Percentiles rank a stretch among this genome's conserved stretches.
Evolutionary conservation across 2,329 filamentous ascomycete species (phyloP).

Genomic region (Myotisia sp.): DNA sequence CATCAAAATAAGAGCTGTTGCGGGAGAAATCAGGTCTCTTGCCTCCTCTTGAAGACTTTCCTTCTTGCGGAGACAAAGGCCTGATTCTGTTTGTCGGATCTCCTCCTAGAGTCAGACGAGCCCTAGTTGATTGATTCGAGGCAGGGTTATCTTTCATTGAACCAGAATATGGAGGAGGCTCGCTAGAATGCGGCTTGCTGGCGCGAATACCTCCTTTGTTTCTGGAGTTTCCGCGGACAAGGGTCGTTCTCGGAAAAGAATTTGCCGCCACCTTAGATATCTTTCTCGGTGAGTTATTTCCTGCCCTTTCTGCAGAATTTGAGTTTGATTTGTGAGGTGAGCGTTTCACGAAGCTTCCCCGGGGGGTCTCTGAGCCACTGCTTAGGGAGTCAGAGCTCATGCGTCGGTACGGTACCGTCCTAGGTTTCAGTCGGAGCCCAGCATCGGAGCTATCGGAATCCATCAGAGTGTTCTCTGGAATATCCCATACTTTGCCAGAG

Average conservation of each 20-base stretch:
- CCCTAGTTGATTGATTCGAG: conserved; percentile 12
- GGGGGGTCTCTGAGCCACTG: conserved; percentile 15
- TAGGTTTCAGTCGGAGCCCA: neutral
- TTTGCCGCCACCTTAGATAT: neutral
- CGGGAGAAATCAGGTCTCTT: conserved; percentile 6
- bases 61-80: conserved; percentile 4
- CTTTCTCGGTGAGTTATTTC: conserved; percentile 10
- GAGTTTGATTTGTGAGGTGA: conserved; percentile 23
- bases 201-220: no score
- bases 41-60: neutral
- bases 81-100: conserved; percentile 4
- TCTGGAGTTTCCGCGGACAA: neutral
- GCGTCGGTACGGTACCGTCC: conserved; percentile 2
- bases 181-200: neutral
- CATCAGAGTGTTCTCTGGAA: neutral
- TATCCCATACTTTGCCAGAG: no score
- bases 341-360: conserved; percentile 16
- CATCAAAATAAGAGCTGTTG: conserved; percentile 12
- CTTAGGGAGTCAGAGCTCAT: conserved; percentile 11
- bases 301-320: conserved; percentile 16
- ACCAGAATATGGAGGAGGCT: neutral
- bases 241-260: neutral
- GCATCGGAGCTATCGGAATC: conserved; percentile 1
- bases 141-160: conserved; percentile 5
- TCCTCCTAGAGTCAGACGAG: conserved; percentile 6